A percentile compares a stretch with the other conserved stretches of the same genome.
phyloP scores from a whole-genome alignment of 2,329 filamentous ascomycete species.

The Teratosphaeria viscida region DNA sequence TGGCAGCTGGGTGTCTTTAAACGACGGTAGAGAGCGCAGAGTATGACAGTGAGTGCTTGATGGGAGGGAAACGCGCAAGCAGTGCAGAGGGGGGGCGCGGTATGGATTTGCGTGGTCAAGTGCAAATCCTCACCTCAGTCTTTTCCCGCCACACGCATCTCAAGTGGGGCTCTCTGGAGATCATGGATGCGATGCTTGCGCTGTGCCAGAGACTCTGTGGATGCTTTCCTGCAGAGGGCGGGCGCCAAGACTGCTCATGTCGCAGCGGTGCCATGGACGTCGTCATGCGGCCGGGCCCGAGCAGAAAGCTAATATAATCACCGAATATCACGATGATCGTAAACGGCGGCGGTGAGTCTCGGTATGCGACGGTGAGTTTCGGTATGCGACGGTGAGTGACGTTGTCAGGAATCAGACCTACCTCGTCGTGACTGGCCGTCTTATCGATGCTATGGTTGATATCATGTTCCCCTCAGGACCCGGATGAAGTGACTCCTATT shows the following conservation, averaged over 20 bases:
- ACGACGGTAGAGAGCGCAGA: not conserved
- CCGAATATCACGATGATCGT: not conserved
- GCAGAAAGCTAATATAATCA: slow-evolving; percentile 1
- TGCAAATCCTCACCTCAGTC: not conserved
- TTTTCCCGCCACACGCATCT: not conserved
- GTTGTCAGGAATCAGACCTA: not conserved
- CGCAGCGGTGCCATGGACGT: not conserved
- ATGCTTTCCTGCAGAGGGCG: not conserved
- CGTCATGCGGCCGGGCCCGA: not conserved
- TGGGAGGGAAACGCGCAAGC: not conserved
- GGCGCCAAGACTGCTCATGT: not conserved
- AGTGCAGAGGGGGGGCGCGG: not conserved
- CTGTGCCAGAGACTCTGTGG: not conserved
- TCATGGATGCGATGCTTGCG: not conserved
- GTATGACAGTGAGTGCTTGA: not conserved
- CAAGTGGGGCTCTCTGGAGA: not conserved
- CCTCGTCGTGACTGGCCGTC: not conserved
- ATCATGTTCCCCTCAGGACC: not conserved
- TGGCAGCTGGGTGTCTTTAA: not conserved
- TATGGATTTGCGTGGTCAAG: not conserved
- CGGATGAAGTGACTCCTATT: not conserved
- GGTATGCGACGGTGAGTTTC: not conserved
- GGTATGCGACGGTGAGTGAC: not conserved
- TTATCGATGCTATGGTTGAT: not conserved
- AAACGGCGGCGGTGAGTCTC: not conserved